Conservation (phyloP, 805 yeast genomes). For the Ogataea siamensis region DNA sequence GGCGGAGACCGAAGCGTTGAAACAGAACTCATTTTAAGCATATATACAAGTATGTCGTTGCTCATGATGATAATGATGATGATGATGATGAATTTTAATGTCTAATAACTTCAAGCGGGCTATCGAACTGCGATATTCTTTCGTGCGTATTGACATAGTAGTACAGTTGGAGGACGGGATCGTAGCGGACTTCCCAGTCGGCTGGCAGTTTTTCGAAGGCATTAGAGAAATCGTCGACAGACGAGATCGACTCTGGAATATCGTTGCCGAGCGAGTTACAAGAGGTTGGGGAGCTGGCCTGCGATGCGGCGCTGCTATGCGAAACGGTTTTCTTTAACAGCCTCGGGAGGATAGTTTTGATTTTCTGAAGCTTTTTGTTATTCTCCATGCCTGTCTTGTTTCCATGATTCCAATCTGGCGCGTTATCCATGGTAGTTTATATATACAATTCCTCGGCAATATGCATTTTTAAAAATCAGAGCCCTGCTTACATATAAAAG, state of each 20-base stretch:
- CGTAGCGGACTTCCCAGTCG: constrained; percentile 38
- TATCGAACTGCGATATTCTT: constrained; percentile 41
- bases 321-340: constrained; percentile 1
- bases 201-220: constrained; percentile 25
- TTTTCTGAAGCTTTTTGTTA: background rate
- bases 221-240: constrained; percentile 1
- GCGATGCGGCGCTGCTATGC: background rate
- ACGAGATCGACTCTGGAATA: background rate
- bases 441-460: background rate
- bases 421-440: background rate
- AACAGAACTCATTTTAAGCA: background rate
- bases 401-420: background rate
- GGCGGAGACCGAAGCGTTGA: constrained; percentile 49
- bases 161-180: constrained; percentile 38
- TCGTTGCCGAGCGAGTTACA: background rate
- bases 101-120: constrained; percentile 42
- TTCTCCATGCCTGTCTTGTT: background rate
- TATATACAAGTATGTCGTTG: constrained; percentile 1
- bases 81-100: constrained; percentile 5
- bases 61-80: background rate
- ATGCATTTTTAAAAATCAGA: no score
- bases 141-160: constrained; percentile 39
- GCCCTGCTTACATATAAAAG: no score
- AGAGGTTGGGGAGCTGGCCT: constrained; percentile 1
- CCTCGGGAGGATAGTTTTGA: constrained; percentile 2